Percentiles rank a stretch among this genome's conserved stretches.
These are phyloP conservation scores for Fagus sylvatica DNA, from an alignment of 306 rosid genomes.

Conservation along the genomic window DNA sequence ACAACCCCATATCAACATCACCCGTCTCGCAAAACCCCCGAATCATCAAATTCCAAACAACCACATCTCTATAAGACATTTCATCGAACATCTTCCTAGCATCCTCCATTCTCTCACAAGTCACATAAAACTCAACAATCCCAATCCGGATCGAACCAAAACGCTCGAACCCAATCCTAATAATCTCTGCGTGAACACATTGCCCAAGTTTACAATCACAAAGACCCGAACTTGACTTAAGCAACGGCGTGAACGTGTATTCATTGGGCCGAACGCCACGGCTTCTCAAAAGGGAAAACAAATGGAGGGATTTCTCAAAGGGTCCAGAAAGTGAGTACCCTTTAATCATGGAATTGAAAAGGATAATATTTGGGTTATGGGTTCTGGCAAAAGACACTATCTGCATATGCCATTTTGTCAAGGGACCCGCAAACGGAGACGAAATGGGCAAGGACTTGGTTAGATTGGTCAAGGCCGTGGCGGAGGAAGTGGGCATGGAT, in stretches of 20 bases:
- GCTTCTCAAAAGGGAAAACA: conserved; percentile 51
- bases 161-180: conserved; percentile 42
- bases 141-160: conserved; percentile 53
- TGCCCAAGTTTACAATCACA: conserved; percentile 42
- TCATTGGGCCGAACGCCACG: conserved; percentile 49
- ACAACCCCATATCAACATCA: conserved; percentile 45
- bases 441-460: conserved; percentile 75
- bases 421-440: conserved; percentile 61
- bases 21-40: conserved; percentile 68
- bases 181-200: conserved; percentile 43
- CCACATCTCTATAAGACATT: conserved; percentile 51
- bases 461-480: conserved; percentile 70
- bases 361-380: conserved; percentile 56
- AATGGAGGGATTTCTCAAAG: conserved; percentile 39
- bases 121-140: conserved; percentile 47
- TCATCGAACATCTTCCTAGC: conserved; percentile 64
- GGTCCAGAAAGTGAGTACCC: conserved; percentile 64
- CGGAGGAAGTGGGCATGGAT: conserved; percentile 79
- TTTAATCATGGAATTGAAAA: conserved; percentile 82
- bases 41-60: conserved; percentile 78
- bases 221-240: conserved; percentile 59
- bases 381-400: conserved; percentile 46
- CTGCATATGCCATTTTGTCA: conserved; percentile 47
- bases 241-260: conserved; percentile 63
- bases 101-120: conserved; percentile 47